phyloP scores from a whole-genome alignment of 345 rosid genomes.

The Cardamine chenopodiifolia region DNA sequence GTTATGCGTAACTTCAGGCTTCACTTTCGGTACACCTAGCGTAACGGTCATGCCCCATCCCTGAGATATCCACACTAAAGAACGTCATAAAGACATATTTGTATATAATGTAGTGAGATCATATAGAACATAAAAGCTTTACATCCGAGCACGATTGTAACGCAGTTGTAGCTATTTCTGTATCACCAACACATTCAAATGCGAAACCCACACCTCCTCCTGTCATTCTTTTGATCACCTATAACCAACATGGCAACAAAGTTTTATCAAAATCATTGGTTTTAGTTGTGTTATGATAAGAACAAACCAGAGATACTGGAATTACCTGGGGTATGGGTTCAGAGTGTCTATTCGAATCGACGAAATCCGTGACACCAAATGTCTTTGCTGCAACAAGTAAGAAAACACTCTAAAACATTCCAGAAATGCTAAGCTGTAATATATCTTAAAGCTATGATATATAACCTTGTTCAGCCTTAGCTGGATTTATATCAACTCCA shows the following conservation, averaged over 20 bases:
- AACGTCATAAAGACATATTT: too few relatives aligned
- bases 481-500: conserved; percentile 85
- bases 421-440: neutral
- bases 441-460: conserved; percentile 8
- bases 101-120: neutral
- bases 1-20: conserved; percentile 76
- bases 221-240: conserved; percentile 80
- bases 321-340: conserved; percentile 90
- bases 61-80: conserved; percentile 43
- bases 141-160: conserved; percentile 89
- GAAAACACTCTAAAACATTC: conserved; percentile 13
- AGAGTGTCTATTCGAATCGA: conserved; percentile 61
- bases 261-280: neutral
- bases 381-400: conserved; percentile 61
- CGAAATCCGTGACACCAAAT: conserved; percentile 78
- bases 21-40: conserved; percentile 86
- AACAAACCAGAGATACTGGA: neutral
- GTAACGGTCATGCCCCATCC: conserved; percentile 95
- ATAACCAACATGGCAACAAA: conserved; percentile 3
- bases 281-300: neutral
- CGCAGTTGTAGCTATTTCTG: conserved; percentile 72
- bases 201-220: conserved; percentile 91
- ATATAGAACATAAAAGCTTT: conserved; percentile 25
- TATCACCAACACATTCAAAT: conserved; percentile 85
- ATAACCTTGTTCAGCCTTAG: conserved; percentile 71